Base-by-base conservation (phyloP, 169 alveolate genomes). In the Cyclospora cayetanensis region DNA sequence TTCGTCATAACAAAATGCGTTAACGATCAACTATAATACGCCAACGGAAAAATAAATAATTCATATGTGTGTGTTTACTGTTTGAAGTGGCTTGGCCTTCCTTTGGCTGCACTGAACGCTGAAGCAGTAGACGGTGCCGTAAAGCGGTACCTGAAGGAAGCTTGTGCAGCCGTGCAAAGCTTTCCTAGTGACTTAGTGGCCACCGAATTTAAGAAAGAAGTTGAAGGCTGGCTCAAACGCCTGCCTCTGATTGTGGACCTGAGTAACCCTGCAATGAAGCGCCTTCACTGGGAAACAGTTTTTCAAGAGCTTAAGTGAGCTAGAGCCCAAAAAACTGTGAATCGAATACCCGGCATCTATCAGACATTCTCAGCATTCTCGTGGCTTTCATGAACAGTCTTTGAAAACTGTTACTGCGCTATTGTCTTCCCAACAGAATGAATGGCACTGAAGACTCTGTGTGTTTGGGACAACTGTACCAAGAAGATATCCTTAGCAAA, bases 181-280 rank as follows among this genome's bases (percentile, higher is more conserved):
- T 70, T 90, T 18, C 90, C 90, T 11, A 34, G 39, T 39, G 90
- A 77, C 83, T 60, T 90, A n/a, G 94, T 96, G 4, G 91, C 94
- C 3, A 55, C 89, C 2, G 94, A 92, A 5, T 83, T 95, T n/a
- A 43, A 83, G 41, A 77, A 93, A 68, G 94, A 94, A 80, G 96
- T 96, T 11, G 86, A 93, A 65, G 92, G 90, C 34, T 94, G 96
- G 90, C 90, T 82, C 18, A 84, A 86, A 20, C 94, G 96, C 87
- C 70, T 95, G 63, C 96, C 97, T 12, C 88, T 94, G 0, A 94
- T 97, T 11, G 93, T 92, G 87, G 95, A 90, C 31, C 83, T 97
- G 55, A 90, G 96, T 50, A 96, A 96, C 70, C 97, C 97, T 27
- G 96, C 97, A 2, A 85, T 97, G 53, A 91, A 95, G 90, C 95